A percentile compares a stretch with the other conserved stretches of the same genome.
Conservation (phyloP, 2,329 filamentous ascomycete species). For the Calonectria ilicicola region DNA sequence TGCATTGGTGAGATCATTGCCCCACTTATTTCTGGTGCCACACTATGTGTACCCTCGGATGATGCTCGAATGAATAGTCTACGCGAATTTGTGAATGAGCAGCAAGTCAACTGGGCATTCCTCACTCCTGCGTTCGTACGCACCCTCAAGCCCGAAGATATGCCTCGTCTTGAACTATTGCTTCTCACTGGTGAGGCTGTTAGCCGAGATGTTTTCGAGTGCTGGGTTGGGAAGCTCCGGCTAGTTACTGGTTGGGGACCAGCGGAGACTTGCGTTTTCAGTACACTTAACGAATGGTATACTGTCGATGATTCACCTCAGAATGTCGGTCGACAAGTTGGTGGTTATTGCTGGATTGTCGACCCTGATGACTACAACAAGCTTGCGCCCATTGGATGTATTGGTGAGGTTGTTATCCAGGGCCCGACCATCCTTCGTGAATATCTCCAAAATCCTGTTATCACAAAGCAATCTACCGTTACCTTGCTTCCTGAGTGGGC, state of each 20-base stretch:
- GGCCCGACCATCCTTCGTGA: slow-evolving; percentile 40
- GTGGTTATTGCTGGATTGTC: slow-evolving; percentile 11
- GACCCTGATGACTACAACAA: slow-evolving; percentile 14
- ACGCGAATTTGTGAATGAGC: not conserved
- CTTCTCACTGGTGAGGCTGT: slow-evolving; percentile 25
- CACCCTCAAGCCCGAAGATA: not conserved
- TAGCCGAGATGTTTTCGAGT: slow-evolving; percentile 17
- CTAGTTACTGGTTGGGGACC: slow-evolving; percentile 26
- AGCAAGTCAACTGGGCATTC: slow-evolving; percentile 6
- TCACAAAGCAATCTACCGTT: slow-evolving; percentile 46
- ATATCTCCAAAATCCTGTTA: slow-evolving; percentile 26
- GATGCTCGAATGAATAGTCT: slow-evolving; percentile 14
- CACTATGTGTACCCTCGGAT: slow-evolving; percentile 53
- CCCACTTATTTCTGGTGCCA: slow-evolving; percentile 52
- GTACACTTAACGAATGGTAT: slow-evolving; percentile 18
- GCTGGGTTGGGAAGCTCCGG: slow-evolving; percentile 16
- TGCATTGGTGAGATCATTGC: slow-evolving; percentile 53
- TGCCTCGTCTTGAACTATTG: slow-evolving; percentile 6
- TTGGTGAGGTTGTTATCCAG: slow-evolving; percentile 41
- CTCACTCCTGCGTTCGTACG: slow-evolving; percentile 14
- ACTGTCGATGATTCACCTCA: slow-evolving; percentile 39
- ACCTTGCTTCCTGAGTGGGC: slow-evolving; percentile 13
- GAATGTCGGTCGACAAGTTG: not conserved
- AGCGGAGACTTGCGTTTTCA: slow-evolving; percentile 22
- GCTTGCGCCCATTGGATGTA: slow-evolving; percentile 38